Conservation (phyloP, 345 rosid genomes). For the Cardamine resedifolia region DNA sequence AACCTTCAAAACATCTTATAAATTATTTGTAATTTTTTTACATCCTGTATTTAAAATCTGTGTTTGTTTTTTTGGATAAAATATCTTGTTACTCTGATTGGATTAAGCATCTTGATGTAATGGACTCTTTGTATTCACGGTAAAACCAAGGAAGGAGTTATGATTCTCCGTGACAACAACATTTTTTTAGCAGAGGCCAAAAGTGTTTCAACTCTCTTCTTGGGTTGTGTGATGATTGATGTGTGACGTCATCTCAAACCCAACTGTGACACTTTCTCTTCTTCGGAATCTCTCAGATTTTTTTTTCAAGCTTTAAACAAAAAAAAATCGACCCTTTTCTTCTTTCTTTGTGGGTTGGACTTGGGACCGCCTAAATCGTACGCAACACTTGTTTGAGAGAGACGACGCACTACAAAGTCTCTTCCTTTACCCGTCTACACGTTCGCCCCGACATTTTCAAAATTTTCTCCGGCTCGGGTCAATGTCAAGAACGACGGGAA, state of each 20-base stretch:
- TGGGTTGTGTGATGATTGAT: conserved; percentile 27
- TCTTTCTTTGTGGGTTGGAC: background rate
- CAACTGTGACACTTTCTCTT: background rate
- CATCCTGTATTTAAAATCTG: too few species aligned
- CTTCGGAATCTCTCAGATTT: conserved; percentile 7
- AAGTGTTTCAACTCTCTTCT: conserved; percentile 20
- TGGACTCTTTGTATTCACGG: background rate
- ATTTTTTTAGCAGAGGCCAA: background rate
- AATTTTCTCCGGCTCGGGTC: conserved; percentile 22
- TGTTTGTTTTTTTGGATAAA: too few species aligned
- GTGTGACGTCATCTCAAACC: conserved; percentile 22
- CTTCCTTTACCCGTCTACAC: conserved; percentile 29
- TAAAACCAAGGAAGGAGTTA: background rate
- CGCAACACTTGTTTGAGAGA: conserved; percentile 5
- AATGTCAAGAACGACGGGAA: conserved; percentile 24
- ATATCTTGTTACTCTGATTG: too few species aligned
- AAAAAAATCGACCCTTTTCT: conserved; percentile 5
- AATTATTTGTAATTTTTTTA: too few species aligned
- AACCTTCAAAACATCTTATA: too few species aligned
- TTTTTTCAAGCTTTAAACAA: background rate
- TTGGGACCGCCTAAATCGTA: conserved; percentile 24
- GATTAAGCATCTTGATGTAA: background rate
- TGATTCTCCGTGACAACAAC: background rate
- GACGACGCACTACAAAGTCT: conserved; percentile 17
- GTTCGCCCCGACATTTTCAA: background rate